Conservation (phyloP, 2,329 filamentous ascomycete species). For the Apiospora kogelbergensis region DNA sequence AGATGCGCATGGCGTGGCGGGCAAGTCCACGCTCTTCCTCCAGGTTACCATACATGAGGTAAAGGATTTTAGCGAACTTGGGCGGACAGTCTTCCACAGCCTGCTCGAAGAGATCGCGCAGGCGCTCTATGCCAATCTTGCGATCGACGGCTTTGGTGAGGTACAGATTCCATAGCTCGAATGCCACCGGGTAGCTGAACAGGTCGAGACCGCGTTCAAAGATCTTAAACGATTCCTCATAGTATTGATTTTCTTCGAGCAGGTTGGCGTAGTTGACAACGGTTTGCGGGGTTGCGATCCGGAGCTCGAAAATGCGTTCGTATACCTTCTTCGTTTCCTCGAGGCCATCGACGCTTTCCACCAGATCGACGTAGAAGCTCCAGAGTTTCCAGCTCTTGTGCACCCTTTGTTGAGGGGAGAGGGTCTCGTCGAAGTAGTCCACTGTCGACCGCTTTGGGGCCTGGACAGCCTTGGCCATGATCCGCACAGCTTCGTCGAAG, state of each 20-base stretch:
- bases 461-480: constrained; percentile 97
- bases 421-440: constrained; percentile 96
- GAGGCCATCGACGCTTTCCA: constrained; percentile 88
- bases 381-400: constrained; percentile 99
- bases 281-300: constrained; percentile 96
- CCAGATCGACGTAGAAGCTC: constrained; percentile 98
- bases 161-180: constrained; percentile 98
- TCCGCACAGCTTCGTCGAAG: constrained; percentile 88
- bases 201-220: constrained; percentile 95
- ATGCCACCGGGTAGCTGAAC: constrained; percentile 98
- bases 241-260: constrained; percentile 91
- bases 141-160: constrained; percentile 96
- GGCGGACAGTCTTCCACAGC: constrained; percentile 92
- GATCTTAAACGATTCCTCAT: constrained; percentile 96
- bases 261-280: constrained; percentile 98
- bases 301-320: constrained; percentile 95
- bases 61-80: constrained; percentile 93
- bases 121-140: constrained; percentile 89
- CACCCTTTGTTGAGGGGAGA: constrained; percentile 92
- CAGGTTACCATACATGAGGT: constrained; percentile 96
- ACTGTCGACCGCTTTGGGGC: constrained; percentile 96
- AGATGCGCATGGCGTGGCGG: constrained; percentile 97
- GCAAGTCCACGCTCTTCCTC: constrained; percentile 95
- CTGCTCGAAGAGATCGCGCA: constrained; percentile 96
- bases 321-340: constrained; percentile 95